Conservation (phyloP, 2,329 filamentous ascomycete genomes). For the Aspergillus novofumigatus region DNA sequence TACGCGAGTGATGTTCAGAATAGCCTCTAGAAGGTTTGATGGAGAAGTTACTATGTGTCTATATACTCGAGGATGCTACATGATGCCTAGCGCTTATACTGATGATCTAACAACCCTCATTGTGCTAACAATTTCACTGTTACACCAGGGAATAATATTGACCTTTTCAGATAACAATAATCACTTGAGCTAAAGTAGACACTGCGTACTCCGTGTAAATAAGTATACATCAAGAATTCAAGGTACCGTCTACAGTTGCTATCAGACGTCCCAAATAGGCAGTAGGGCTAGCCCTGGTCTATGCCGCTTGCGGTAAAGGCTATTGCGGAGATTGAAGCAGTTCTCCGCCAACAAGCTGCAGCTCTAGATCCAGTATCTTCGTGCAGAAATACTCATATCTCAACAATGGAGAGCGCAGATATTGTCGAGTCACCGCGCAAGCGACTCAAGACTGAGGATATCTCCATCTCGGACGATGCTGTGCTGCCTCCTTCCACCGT, state of each 20-base stretch:
- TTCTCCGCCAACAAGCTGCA: slow-evolving; percentile 14
- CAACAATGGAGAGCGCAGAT: slow-evolving; percentile 29
- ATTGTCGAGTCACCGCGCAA: slow-evolving; percentile 34
- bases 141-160: background rate
- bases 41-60: background rate
- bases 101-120: background rate
- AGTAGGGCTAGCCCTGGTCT: slow-evolving; percentile 27
- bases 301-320: slow-evolving; percentile 9
- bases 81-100: background rate
- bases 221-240: background rate
- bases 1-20: too few species aligned
- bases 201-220: background rate
- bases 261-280: slow-evolving; percentile 19
- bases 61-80: too few species aligned
- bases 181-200: too few species aligned
- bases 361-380: slow-evolving; percentile 6
- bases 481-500: slow-evolving; percentile 12
- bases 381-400: background rate
- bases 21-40: too few species aligned
- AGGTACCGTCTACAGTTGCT: background rate
- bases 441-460: slow-evolving; percentile 31
- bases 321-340: slow-evolving; percentile 5
- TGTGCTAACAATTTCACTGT: background rate
- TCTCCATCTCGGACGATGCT: slow-evolving; percentile 11
- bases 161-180: background rate